Percentiles rank a stretch among this genome's conserved stretches.
Conservation (phyloP, 495 filamentous ascomycete species). For the Aspergillus leporis region DNA sequence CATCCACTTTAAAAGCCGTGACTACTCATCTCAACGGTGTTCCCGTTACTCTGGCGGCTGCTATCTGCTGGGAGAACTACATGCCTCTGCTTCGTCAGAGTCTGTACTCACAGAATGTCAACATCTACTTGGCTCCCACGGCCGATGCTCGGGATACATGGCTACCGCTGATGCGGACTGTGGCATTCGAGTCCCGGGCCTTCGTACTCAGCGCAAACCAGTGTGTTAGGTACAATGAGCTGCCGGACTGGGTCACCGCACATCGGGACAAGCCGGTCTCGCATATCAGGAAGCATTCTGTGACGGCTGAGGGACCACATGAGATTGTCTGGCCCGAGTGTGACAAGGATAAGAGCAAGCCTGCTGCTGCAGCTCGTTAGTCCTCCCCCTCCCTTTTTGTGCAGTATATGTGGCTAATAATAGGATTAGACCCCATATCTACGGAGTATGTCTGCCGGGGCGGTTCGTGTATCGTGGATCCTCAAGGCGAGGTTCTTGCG, state of each 20-base stretch:
- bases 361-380: constrained; percentile 6
- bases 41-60: constrained; percentile 74
- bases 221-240: constrained; percentile 60
- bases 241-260: constrained; percentile 57
- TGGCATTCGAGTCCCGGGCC: constrained; percentile 77
- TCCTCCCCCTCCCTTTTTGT: neutral
- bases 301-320: constrained; percentile 52
- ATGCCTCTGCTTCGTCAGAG: constrained; percentile 85
- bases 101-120: constrained; percentile 89
- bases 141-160: constrained; percentile 85
- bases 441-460: constrained; percentile 60
- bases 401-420: neutral
- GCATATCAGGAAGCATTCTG: constrained; percentile 25
- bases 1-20: constrained; percentile 77
- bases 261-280: constrained; percentile 9
- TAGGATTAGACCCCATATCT: constrained; percentile 3
- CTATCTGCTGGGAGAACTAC: constrained; percentile 97
- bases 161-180: constrained; percentile 77
- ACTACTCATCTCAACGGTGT: constrained; percentile 78
- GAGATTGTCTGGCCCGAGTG: constrained; percentile 52
- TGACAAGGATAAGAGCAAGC: neutral
- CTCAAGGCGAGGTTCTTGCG: constrained; percentile 72
- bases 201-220: constrained; percentile 90
- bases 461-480: constrained; percentile 80
- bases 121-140: constrained; percentile 89